phyloP scores from a whole-genome alignment of 805 yeast genomes.

The Metschnikowia santaceciliae region DNA sequence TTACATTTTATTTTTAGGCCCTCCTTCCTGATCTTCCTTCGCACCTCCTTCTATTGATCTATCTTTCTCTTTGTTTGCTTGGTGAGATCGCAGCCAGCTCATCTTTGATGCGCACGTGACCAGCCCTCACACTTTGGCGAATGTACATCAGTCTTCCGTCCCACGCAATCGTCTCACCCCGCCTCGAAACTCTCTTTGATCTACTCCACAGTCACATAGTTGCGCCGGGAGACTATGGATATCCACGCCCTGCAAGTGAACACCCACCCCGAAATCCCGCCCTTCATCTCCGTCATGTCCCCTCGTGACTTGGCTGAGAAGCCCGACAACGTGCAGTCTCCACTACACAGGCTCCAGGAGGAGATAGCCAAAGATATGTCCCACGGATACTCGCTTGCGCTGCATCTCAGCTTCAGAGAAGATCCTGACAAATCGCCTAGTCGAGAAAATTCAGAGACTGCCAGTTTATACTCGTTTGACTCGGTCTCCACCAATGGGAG shows the following conservation, averaged over 20 bases:
- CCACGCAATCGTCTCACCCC: neutral
- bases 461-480: conserved; percentile 42
- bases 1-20: too few species aligned
- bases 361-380: conserved; percentile 12
- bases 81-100: neutral
- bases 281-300: neutral
- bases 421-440: neutral
- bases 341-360: conserved; percentile 17
- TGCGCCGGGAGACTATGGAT: neutral
- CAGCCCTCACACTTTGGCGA: neutral
- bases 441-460: conserved; percentile 8
- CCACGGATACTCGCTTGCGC: neutral
- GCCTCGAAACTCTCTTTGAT: neutral
- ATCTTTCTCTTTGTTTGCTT: neutral
- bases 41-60: neutral
- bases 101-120: neutral
- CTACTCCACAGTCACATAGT: neutral
- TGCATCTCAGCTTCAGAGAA: neutral
- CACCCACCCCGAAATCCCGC: neutral
- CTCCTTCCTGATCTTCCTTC: too few species aligned
- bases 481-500: conserved; percentile 42
- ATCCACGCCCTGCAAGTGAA: neutral
- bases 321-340: conserved; percentile 14
- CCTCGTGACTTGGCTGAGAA: conserved; percentile 1
- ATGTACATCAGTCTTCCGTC: neutral